Evolutionary conservation across 2,329 filamentous ascomycete species (phyloP), one percentile per base, ranked within the genome.

Genomic region (Tolypocladium nubicola): DNA sequence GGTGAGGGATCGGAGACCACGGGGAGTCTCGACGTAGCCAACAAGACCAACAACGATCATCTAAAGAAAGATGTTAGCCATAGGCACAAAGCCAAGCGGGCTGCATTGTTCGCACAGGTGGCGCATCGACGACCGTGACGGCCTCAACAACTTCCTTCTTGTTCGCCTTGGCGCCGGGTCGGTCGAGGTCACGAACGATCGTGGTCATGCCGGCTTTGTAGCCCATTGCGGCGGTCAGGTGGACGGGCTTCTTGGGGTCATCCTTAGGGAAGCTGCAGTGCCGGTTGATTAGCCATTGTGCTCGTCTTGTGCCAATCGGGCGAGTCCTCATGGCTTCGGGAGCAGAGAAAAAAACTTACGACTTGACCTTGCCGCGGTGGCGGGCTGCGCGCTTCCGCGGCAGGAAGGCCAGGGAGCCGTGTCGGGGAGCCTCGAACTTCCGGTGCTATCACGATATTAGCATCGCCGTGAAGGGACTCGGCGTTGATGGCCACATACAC

Each of bases 121-220:
- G 91, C 76, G 90, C 96, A 81, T 92, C 87, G 80, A 95, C 85
- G 76, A 94, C 83, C 70, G 87, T 87, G 71, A 89, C 87, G 71
- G 90, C 89, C 83, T 96, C 89, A 71, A 93, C 88, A 75, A 95
- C 80, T 80, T 97, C 87, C 86, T 97, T 91, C 90, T 97, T 97
- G 90, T 99, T 91, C 79, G 94, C 86, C 87, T 99, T 99, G 73
- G 94, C 94, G 79, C 94, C 94, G 67, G 94, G 94, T 79, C 94
- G 89, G 86, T 99, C 94, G 78, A 97, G 86, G 79, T 97, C 93
- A 80, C 94, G 93, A 77, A 99, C 94, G 79, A 97, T 94, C 73
- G 94, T 99, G 78, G 91, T 97, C 94, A 99, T 99, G 78, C 94
- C 94, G 76, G 94, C 94, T 90, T 99, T 99, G 88, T 99, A 99